Percentiles rank a stretch among this genome's conserved stretches.
Conservation (phyloP, 2,329 filamentous ascomycete species). For the Shiraia bambusicola region DNA sequence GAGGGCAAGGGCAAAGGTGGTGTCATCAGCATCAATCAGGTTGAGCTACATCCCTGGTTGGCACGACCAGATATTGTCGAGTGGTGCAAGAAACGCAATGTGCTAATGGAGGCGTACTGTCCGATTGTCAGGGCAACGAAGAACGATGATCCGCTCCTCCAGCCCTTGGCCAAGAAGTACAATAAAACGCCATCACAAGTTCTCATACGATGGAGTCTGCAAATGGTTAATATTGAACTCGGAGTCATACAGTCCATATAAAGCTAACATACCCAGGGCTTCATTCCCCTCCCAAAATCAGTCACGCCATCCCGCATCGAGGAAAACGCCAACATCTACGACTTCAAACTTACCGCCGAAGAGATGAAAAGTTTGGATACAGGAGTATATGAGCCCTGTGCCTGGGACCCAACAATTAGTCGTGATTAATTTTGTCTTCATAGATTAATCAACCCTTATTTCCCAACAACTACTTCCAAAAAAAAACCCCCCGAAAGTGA, state of each 20-base stretch:
- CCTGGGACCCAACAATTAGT: slow-evolving; percentile 59
- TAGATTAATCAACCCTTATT: slow-evolving; percentile 1
- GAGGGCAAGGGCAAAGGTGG: slow-evolving; percentile 66
- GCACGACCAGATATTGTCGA: slow-evolving; percentile 73
- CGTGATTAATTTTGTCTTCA: slow-evolving; percentile 34
- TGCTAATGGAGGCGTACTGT: slow-evolving; percentile 53
- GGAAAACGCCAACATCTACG: slow-evolving; percentile 61
- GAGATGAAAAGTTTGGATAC: slow-evolving; percentile 61
- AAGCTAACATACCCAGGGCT: slow-evolving; percentile 48
- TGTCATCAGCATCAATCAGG: slow-evolving; percentile 76
- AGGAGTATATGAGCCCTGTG: slow-evolving; percentile 57
- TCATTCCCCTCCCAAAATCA: slow-evolving; percentile 64
- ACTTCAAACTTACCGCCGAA: slow-evolving; percentile 60
- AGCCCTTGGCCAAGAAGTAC: slow-evolving; percentile 57
- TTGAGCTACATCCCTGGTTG: slow-evolving; percentile 87
- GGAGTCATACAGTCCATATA: not conserved
- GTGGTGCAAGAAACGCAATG: slow-evolving; percentile 65
- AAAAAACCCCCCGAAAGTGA: slow-evolving; percentile 1
- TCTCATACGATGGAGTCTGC: slow-evolving; percentile 60
- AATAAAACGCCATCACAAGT: slow-evolving; percentile 61
- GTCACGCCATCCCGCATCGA: slow-evolving; percentile 61
- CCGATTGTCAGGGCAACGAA: slow-evolving; percentile 49
- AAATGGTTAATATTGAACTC: slow-evolving; percentile 29
- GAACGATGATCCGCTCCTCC: slow-evolving; percentile 56
- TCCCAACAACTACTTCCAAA: slow-evolving; percentile 2